phyloP scores from a whole-genome alignment of 768 basidiomycete species.

The Lactarius indigo region DNA sequence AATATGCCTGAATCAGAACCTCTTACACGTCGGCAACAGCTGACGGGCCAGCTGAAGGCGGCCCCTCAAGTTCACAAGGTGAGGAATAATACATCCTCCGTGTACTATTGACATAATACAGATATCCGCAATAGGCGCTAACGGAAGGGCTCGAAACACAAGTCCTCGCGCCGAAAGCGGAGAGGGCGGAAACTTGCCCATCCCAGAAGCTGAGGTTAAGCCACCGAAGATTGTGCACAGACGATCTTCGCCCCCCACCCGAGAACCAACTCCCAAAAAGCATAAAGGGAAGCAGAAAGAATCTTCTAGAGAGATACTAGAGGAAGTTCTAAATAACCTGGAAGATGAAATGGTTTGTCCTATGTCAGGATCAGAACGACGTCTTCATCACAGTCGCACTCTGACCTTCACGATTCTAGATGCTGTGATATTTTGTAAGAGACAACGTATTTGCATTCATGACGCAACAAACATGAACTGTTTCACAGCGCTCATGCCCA shows the following conservation, averaged over 20 bases:
- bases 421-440: constrained; percentile 70
- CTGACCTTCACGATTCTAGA: constrained; percentile 35
- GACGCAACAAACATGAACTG: constrained; percentile 5
- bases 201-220: constrained; percentile 1
- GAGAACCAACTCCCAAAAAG: constrained; percentile 18
- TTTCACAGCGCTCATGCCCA: constrained; percentile 54
- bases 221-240: constrained; percentile 13
- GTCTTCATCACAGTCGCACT: not conserved
- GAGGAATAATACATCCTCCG: not conserved
- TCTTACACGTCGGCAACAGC: not conserved
- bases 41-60: not conserved
- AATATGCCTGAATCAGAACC: not conserved
- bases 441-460: constrained; percentile 2
- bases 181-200: not conserved
- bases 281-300: constrained; percentile 47
- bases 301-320: constrained; percentile 27
- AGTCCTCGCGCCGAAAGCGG: not conserved
- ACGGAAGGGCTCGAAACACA: not conserved
- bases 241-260: not conserved
- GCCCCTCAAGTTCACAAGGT: constrained; percentile 3
- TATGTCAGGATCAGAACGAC: constrained; percentile 43
- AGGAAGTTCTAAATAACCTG: constrained; percentile 41
- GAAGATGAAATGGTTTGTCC: constrained; percentile 69
- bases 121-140: not conserved
- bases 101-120: not conserved